Conservation (phyloP, 345 rosid species). For the Aurinia saxatilis region DNA sequence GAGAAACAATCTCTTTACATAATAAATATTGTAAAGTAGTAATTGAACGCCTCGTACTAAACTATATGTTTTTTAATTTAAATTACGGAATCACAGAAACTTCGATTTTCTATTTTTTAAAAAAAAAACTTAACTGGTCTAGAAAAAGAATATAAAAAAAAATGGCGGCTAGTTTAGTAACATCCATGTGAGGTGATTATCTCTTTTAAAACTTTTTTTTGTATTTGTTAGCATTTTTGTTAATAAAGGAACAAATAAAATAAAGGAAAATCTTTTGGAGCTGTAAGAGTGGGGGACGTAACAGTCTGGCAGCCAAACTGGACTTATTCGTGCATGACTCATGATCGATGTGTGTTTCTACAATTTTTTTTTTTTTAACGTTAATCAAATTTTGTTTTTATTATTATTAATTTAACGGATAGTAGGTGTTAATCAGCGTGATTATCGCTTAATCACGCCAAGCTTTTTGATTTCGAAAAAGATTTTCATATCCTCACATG, state of each 20-base stretch:
- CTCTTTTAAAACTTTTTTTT: not conserved
- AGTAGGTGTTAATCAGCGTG: constrained; percentile 18
- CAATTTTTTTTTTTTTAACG: not conserved
- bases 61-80: too few relatives aligned
- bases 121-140: too few relatives aligned
- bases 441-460: constrained; percentile 13
- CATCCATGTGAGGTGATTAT: constrained; percentile 25
- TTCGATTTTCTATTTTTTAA: too few relatives aligned
- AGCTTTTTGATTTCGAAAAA: not conserved
- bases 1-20: too few relatives aligned
- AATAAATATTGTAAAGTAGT: too few relatives aligned
- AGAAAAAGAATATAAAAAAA: too few relatives aligned
- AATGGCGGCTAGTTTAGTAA: constrained; percentile 22
- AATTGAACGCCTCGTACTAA: too few relatives aligned
- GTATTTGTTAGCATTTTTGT: not conserved
- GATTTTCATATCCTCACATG: constrained; percentile 8
- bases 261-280: not conserved
- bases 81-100: too few relatives aligned
- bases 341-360: not conserved
- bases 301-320: constrained; percentile 29
- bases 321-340: constrained; percentile 12
- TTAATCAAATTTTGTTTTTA: not conserved
- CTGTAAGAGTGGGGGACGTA: too few relatives aligned
- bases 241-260: not conserved
- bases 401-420: constrained; percentile 2